phyloP scores from a whole-genome alignment of 805 yeast species.

The Yamadazyma sp. region DNA sequence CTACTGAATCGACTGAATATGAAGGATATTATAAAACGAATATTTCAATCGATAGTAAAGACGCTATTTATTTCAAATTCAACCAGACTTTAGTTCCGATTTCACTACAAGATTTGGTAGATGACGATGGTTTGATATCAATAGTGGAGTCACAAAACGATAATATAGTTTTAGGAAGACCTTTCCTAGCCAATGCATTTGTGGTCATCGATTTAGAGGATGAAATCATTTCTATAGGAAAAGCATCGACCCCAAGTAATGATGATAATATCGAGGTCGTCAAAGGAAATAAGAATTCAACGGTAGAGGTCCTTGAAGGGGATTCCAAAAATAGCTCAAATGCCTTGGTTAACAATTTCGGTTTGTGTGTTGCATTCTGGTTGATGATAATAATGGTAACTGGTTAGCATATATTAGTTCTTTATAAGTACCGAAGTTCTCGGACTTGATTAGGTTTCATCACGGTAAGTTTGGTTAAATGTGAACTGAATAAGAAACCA shows the following conservation, averaged over 20 bases:
- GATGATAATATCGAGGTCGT: conserved; percentile 28
- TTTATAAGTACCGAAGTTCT: no score
- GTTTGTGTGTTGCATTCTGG: no score
- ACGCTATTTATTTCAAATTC: conserved; percentile 3
- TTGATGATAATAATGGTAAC: no score
- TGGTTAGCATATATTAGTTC: no score
- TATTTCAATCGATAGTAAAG: background rate
- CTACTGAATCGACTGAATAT: conserved; percentile 1
- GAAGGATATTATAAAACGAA: conserved; percentile 5
- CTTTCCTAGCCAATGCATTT: conserved; percentile 60
- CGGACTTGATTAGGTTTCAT: no score
- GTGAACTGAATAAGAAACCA: no score
- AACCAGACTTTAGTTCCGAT: conserved; percentile 1
- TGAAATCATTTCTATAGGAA: conserved; percentile 44
- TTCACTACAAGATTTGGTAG: conserved; percentile 3
- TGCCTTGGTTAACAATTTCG: no score
- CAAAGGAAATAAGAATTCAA: background rate
- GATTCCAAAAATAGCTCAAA: no score
- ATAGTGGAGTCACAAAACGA: conserved; percentile 1
- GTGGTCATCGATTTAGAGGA: conserved; percentile 64
- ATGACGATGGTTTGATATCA: conserved; percentile 3
- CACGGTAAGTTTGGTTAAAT: no score
- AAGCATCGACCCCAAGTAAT: conserved; percentile 16
- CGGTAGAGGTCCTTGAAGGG: no score
- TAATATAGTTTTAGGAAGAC: conserved; percentile 50